Base-by-base conservation (phyloP, 352 stramenopile species). In the Stramenopiles sp. region DNA sequence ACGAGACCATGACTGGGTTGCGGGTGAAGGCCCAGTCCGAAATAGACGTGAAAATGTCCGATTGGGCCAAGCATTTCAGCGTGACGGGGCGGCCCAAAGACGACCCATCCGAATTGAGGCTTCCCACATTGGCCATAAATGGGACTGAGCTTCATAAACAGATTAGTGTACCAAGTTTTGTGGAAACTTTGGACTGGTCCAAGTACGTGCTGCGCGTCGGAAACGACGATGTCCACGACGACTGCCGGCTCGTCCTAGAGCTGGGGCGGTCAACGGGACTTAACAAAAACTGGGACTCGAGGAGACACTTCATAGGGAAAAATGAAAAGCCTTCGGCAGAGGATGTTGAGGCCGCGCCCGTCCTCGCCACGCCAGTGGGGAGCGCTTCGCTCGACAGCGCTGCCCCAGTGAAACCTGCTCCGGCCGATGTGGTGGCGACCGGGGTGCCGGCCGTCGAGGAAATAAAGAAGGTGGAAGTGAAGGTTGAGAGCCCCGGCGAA, bases 281-380 rank as follows among this genome's bases (percentile, higher is more conserved):
- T 4, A 71, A 71, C 35, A 71, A 71, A 6, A 71, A 71, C 53
- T 71, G 53, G 53, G 53, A 71, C 35, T 31, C 53, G 6, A 71
- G 53, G 12, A 2, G 53, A 6, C 53, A 71, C 12, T 4, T 71
- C 6, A 2, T 71, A 6, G 33, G 31, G 6, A 6, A 2, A 71
- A 2, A 2, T 71, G 12, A 71, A 71, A 33, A 71, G 2, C 33
- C 2, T 35, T 6, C 53, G 35, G 53, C 33, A 33, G 35, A 2
- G 6, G 2, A 71, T 6, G 35, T 71, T 4, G 2, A 2, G 12
- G n/a, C n/a, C n/a, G n/a, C n/a, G n/a, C n/a, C n/a, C n/a, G n/a
- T n/a, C n/a, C n/a, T n/a, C n/a, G n/a, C n/a, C n/a, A n/a, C n/a
- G n/a, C n/a, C n/a, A n/a, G n/a, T n/a, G n/a, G n/a, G n/a, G n/a